Percentiles rank a stretch among this genome's conserved stretches.
These are phyloP conservation scores for Fusarium pininemorale DNA, from an alignment of 2,329 filamentous ascomycete genomes.

Conservation along the genomic window DNA sequence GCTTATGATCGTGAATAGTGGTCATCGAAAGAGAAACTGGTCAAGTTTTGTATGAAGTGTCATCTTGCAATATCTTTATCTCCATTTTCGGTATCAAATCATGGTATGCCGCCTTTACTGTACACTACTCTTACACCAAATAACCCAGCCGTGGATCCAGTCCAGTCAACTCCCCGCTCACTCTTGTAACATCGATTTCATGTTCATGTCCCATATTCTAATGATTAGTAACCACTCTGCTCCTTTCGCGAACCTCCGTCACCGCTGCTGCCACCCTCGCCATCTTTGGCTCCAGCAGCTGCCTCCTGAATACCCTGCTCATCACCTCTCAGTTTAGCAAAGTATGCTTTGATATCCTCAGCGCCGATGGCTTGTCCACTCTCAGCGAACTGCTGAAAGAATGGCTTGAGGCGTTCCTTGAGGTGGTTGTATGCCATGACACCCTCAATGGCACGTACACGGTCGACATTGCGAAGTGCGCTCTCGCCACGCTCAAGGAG, in stretches of 20 bases:
- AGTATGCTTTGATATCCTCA: constrained; percentile 96
- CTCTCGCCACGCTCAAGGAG: constrained; percentile 92
- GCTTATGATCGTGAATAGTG: not conserved
- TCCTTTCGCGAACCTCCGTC: constrained; percentile 55
- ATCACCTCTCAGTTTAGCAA: constrained; percentile 92
- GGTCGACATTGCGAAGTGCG: constrained; percentile 89
- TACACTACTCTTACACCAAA: constrained; percentile 27
- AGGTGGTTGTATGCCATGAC: constrained; percentile 98
- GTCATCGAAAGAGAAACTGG: too few relatives aligned
- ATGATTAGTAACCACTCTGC: constrained; percentile 61
- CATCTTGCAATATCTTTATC: not conserved
- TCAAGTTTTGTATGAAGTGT: not conserved
- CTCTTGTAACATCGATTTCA: not conserved
- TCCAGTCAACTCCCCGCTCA: not conserved
- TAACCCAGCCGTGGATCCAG: not conserved
- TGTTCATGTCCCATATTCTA: not conserved
- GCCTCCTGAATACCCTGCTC: constrained; percentile 76
- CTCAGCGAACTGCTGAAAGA: constrained; percentile 93
- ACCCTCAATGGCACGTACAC: constrained; percentile 91
- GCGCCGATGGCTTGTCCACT: constrained; percentile 88
- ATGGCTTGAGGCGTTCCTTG: constrained; percentile 94
- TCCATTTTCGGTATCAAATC: not conserved
- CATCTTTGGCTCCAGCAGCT: constrained; percentile 51
- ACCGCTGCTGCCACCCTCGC: constrained; percentile 35
- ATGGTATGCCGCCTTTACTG: not conserved